Percentiles rank a stretch among this genome's conserved stretches.
phyloP scores from a whole-genome alignment of 2,329 filamentous ascomycete species.

The Sporothrix curviconia region DNA sequence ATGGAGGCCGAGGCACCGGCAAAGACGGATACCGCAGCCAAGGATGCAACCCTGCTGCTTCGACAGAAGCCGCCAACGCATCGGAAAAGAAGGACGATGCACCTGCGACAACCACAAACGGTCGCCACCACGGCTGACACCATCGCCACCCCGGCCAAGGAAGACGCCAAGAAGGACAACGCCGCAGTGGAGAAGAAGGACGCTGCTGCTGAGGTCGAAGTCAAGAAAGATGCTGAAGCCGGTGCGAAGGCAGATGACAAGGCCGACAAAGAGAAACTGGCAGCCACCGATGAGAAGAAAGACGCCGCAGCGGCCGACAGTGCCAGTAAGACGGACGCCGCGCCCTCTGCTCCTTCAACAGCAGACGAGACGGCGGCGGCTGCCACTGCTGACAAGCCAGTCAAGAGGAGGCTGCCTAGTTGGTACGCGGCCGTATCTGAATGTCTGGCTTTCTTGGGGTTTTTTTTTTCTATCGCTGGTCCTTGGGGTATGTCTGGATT shows the following conservation, averaged over 20 bases:
- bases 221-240: background rate
- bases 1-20: background rate
- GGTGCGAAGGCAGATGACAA: background rate
- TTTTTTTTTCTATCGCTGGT: background rate
- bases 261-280: background rate
- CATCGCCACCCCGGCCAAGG: background rate
- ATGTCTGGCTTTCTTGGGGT: background rate
- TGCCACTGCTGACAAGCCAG: conserved; percentile 13
- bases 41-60: background rate
- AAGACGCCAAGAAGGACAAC: background rate
- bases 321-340: background rate
- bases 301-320: background rate
- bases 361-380: background rate
- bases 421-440: too few relatives aligned
- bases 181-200: background rate
- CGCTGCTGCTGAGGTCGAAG: background rate
- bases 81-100: background rate
- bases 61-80: background rate
- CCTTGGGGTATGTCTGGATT: background rate
- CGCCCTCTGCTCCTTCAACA: background rate
- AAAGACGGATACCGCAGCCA: background rate
- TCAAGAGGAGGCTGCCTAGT: conserved; percentile 15
- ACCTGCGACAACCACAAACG: too few relatives aligned
- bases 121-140: background rate
- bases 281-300: background rate